Evolutionary conservation across 129 eudicot species (phyloP), one percentile per base, ranked within the genome.

Genomic region (Arctium lappa): DNA sequence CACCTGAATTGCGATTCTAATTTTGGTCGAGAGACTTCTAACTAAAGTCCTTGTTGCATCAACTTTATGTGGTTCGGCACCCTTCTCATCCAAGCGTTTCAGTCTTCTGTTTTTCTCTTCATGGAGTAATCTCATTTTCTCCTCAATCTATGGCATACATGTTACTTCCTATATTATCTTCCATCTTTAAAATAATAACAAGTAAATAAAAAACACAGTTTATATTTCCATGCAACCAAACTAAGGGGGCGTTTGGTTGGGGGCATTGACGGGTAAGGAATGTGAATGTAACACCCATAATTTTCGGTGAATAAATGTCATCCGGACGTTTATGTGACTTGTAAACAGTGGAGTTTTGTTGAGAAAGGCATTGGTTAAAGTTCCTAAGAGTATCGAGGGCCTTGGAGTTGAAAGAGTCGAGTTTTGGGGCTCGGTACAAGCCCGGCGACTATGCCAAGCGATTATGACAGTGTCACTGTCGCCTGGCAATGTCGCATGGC

Each of bases 101-200:
- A 93, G 91, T 88, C 81, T 96, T 37, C 69, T 74, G 12, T 77
- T 63, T 82, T 96, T 96, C 75, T 86, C 89, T 34, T 91, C 99
- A 83, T 93, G 96, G 9, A 81, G 86, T 27, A 96, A 74, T 87
- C 99, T 96, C 97, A 96, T 91, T 84, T 91, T 93, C 86, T 96
- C 99, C 88, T 93, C 98, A 72, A 74, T 90, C 99, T 96, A 87
- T 56, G 66, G 34, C 75, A 80, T 83, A 81, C 75, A 60, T 60
- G 68, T 82, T 77, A 50, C 33, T 8, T 27, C 32, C 70, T 16
- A 30, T 68, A 50, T 65, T 22, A 63, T 63, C 70, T 22, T 27
- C 71, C 71, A 66, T 66, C 34, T 38, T 22, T 36, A 22, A 31
- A 15, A 56, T 5, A 56, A 56, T 56, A 56, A 16, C 18, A 15